Base-by-base conservation (phyloP, 192 early-diverging fungal genomes). In the Coemansia sp. region DNA sequence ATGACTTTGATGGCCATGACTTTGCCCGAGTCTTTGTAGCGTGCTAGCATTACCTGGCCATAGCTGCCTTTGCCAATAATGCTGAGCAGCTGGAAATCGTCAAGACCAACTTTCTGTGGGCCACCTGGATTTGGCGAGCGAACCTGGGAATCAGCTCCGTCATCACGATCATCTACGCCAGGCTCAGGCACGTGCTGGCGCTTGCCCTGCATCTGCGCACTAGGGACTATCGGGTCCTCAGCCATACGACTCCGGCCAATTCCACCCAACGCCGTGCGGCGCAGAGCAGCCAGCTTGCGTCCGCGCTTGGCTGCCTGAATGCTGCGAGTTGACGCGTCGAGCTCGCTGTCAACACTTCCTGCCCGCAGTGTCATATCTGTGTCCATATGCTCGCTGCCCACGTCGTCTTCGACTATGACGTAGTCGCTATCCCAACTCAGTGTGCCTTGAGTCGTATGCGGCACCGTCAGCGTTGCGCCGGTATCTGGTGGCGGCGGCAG, bases 61-160 rank as follows among this genome's bases (percentile, higher is more conserved):
- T 90, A 91, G 58, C 83, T 85, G 45, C 90, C 90, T 70, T 90
- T 90, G 21, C 90, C 90, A 49, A 92, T 86, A 17, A 92, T 82
- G 60, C 89, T 92, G 23, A 92, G 75, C 22, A 90, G 80, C 37
- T 86, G 83, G 62, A 92, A 92, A 56, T 90, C 88, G 35, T 84
- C 79, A 8, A 84, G 63, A 2, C 62, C 64, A 11, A 79, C 71
- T 26, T 62, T 62, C 1, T 31, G 49, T 25, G 52, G 53, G 12
- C 4, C 12, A 52, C n/a, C 6, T 1, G 53, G 39, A 23, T 69
- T 69, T 14, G 61, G 35, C 27, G 71, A 77, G 43, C 75, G 80
- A 41, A 65, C 87, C 16, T 85, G 71, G 27, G 85, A 85, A 45
- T 83, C 85, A 56, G 87, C 84, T 66, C 90, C 90, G 1, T 86